A percentile compares a stretch with the other conserved stretches of the same genome.
Evolutionary conservation across 495 filamentous ascomycete species (phyloP).

Genomic region (Aspergillus cristatus): DNA sequence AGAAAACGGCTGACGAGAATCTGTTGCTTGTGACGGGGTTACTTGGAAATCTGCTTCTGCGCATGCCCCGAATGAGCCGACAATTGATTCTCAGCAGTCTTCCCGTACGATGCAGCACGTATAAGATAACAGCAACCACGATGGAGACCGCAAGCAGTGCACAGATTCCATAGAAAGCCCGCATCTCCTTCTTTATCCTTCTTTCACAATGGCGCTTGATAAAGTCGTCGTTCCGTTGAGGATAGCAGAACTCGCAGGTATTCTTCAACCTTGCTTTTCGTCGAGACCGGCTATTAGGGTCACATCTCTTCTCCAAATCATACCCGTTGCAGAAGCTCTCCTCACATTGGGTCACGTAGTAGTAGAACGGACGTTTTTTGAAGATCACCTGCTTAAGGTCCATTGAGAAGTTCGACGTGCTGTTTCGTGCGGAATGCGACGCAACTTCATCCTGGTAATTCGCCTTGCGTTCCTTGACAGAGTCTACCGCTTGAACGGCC

Average conservation of each 20-base stretch:
- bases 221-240: neutral
- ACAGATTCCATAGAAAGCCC: slow-evolving; percentile 2
- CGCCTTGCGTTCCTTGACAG: neutral
- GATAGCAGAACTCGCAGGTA: neutral
- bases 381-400: neutral
- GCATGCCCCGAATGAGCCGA: neutral
- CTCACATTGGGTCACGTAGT: neutral
- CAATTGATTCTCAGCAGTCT: neutral
- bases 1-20: neutral
- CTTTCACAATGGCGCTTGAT: neutral
- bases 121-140: slow-evolving; percentile 1
- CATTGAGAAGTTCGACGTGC: too few species aligned
- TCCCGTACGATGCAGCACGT: neutral
- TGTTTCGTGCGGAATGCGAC: neutral
- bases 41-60: neutral
- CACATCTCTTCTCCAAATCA: neutral
- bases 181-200: neutral
- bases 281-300: neutral
- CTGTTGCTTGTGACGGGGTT: neutral
- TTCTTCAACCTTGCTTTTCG: neutral
- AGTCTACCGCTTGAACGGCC: neutral
- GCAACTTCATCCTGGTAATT: neutral
- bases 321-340: slow-evolving; percentile 1
- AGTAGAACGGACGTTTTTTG: neutral
- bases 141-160: neutral